These are phyloP conservation scores for Capronia coronata DNA, from an alignment of 2,329 filamentous ascomycete genomes.

Conservation along the genomic window DNA sequence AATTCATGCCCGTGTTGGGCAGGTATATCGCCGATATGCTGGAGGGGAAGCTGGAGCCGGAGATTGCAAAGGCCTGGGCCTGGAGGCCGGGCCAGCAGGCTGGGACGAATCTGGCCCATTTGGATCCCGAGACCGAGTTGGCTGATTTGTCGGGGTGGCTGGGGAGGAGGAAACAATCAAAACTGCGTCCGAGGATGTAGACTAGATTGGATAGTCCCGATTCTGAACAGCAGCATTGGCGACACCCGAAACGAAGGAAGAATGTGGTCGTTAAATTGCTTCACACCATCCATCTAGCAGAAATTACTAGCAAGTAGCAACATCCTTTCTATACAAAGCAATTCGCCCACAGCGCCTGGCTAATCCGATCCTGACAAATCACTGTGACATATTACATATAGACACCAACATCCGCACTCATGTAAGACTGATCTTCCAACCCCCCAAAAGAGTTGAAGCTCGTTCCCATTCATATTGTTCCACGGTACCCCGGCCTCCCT, in stretches of 20 bases:
- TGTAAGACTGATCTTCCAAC: conserved; percentile 30
- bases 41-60: conserved; percentile 39
- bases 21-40: conserved; percentile 45
- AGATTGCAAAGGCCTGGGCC: conserved; percentile 2
- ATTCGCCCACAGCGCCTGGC: too few species aligned
- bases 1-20: conserved; percentile 48
- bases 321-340: too few species aligned
- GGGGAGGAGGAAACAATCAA: conserved; percentile 20
- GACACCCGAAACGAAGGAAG: too few species aligned
- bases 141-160: conserved; percentile 26
- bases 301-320: too few species aligned
- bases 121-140: conserved; percentile 29
- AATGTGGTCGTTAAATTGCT: too few species aligned
- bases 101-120: conserved; percentile 27
- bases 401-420: conserved; percentile 1
- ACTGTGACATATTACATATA: too few species aligned
- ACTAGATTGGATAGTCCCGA: too few species aligned
- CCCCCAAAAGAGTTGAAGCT: conserved; percentile 28
- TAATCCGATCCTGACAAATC: too few species aligned
- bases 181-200: not conserved
- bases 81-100: conserved; percentile 14
- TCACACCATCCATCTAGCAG: too few species aligned
- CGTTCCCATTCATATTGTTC: conserved; percentile 29
- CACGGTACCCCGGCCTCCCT: too few species aligned
- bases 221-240: too few species aligned